phyloP scores from a whole-genome alignment of 768 basidiomycete species.

The Tricholoma matsutake region DNA sequence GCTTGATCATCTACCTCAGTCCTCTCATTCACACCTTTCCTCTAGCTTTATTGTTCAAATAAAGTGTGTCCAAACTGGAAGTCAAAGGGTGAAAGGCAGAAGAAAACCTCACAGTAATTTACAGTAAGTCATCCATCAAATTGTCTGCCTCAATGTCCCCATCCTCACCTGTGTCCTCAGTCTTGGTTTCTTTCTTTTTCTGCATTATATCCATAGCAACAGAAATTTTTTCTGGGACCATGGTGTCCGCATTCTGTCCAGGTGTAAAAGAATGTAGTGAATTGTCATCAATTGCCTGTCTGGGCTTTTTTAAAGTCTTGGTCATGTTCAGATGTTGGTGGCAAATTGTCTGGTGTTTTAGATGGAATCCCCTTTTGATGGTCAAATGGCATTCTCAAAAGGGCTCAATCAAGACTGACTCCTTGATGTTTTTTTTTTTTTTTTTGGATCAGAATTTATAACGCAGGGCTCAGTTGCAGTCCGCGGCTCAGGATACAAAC shows the following conservation, averaged over 20 bases:
- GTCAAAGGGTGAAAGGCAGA: neutral
- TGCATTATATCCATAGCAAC: conserved; percentile 2
- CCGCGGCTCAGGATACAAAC: no score
- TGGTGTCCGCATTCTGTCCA: neutral
- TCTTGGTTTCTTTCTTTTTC: neutral
- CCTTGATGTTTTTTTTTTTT: no score
- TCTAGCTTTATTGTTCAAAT: no score
- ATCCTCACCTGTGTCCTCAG: neutral
- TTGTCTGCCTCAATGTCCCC: neutral
- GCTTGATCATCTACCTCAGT: no score
- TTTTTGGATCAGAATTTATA: no score
- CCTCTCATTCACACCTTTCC: no score
- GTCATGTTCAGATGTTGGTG: conserved; percentile 25
- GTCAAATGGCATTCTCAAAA: conserved; percentile 15
- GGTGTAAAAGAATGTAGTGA: neutral
- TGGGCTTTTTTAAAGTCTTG: conserved; percentile 16
- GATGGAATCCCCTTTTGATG: conserved; percentile 20
- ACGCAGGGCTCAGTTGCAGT: no score
- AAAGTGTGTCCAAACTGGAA: conserved; percentile 1
- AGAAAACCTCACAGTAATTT: no score
- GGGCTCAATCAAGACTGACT: conserved; percentile 24
- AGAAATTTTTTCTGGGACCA: conserved; percentile 9
- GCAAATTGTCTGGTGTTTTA: conserved; percentile 16
- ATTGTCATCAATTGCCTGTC: neutral
- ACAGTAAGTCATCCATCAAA: neutral